These are phyloP conservation scores for Phanerochaete sordida DNA, from an alignment of 768 basidiomycete genomes.

Conservation along the genomic window DNA sequence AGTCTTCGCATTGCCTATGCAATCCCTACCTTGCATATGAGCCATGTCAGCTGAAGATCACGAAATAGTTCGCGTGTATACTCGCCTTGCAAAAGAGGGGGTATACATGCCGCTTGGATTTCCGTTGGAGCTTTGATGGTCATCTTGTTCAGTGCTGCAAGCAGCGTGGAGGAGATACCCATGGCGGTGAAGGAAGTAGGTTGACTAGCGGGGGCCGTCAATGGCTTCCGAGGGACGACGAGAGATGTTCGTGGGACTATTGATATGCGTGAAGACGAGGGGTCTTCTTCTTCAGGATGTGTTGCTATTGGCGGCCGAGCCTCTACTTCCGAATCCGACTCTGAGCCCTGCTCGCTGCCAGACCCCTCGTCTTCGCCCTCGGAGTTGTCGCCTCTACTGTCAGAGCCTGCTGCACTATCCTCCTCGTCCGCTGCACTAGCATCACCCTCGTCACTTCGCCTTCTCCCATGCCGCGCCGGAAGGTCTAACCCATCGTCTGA, in stretches of 20 bases:
- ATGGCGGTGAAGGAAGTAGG: constrained; percentile 48
- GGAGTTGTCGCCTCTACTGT: constrained; percentile 11
- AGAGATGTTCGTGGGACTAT: constrained; percentile 14
- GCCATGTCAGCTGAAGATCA: constrained; percentile 15
- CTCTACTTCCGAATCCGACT: constrained; percentile 5
- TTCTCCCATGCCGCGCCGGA: background rate
- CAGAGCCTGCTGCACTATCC: constrained; percentile 6
- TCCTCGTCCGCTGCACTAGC: background rate
- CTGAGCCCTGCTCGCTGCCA: constrained; percentile 4
- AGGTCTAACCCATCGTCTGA: constrained; percentile 22
- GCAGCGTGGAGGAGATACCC: constrained; percentile 57
- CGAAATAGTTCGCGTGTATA: background rate
- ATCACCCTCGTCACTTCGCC: background rate
- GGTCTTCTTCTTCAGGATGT: constrained; percentile 9
- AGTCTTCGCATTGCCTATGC: constrained; percentile 97
- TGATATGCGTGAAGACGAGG: constrained; percentile 22
- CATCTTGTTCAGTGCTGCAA: constrained; percentile 69
- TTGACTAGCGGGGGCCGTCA: constrained; percentile 5
- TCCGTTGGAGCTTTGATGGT: constrained; percentile 83
- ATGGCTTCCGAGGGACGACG: constrained; percentile 7
- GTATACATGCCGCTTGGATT: constrained; percentile 89
- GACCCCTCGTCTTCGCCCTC: constrained; percentile 18
- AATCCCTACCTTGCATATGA: constrained; percentile 71
- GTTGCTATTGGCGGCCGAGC: background rate
- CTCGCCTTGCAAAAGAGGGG: constrained; percentile 76